Evolutionary conservation across 169 alveolate genomes (phyloP), one percentile per base, ranked within the genome.

Genomic region (Prorocentrum cordatum): DNA sequence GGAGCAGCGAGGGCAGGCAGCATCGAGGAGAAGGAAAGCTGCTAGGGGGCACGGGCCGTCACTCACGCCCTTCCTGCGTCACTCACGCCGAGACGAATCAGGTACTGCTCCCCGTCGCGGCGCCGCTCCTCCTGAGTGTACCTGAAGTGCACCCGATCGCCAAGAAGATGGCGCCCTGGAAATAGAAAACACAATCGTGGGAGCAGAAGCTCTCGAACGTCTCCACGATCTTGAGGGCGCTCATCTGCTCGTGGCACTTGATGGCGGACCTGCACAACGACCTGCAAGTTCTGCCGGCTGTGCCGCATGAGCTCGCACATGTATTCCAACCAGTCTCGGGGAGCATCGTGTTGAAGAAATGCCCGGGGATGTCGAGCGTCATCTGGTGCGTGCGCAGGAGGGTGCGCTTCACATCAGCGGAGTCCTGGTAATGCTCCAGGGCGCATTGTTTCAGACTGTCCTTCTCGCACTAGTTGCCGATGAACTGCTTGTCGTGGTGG

Each of bases 401-500:
- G n/a, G n/a, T n/a, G 92, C 99, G 95, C 95, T 96, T 96, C 42
- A 97, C 95, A 80, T 97, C 99, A 35, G 95, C 94, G 73, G 96
- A 92, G 88, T 96, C 98, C 61, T 97, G 93, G 94, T 96, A 97
- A 94, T 96, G 96, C 92, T 98, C 99, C 31, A 98, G 94, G 45
- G 99, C 99, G 91, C 98, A 94, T 89, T 98, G 98, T 93, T 91
- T 96, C 72, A 98, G 93, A n/a, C 99, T 99, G 62, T 96, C 98
- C 83, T 96, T 96, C 93, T 98, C 99, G 83, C 99, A 97, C 38
- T 97, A 94, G 90, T 94, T 93, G 1, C 99, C 99, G 71, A 98
- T 96, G 92, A 94, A 94, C 59, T 95, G 94, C 87, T 97, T 95
- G 92, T 98, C 99, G 93, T 95, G 98, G 93, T 98, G 96, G 29